Evolutionary conservation across 2,329 filamentous ascomycete genomes (phyloP), one percentile per base, ranked within the genome.

Genomic region (Bipolaris victoriae): DNA sequence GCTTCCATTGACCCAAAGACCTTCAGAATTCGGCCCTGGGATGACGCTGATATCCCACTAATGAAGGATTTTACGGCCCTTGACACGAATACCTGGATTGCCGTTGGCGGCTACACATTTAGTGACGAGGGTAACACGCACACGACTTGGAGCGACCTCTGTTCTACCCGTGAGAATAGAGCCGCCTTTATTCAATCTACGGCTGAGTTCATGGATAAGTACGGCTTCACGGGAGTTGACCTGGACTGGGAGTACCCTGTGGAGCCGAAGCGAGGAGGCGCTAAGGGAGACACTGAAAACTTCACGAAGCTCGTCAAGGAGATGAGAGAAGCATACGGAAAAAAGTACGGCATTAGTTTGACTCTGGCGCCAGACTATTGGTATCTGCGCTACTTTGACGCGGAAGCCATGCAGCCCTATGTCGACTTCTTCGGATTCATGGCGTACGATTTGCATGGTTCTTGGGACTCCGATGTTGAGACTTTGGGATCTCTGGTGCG

Each of bases 211-310:
- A 51, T 79, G 62, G 58, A 63, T 1, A 72, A 65, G 3, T 80
- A 81, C 52, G 75, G 71, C n/a, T 81, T 83, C 49, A 76, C 82
- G 16, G 68, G 69, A 1, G 70, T 79, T 1, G 80, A 83, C 52
- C 55, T 82, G 15, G 80, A 83, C 59, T 83, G 79, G 80, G 79
- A 51, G 13, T 51, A 51, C 31, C 49, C 49, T 24, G 49, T 37
- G n/a, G 39, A 35, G 11, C 18, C 29, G 16, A 77, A 81, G 18
- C 67, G 79, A 1, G 62, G 63, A 10, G 81, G 80, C 1, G 53
- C 39, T 0, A 31, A 62, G 0, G 72, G 65, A 4, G 80, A 82
- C 39, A 55, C 55, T 6, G 49, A 58, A 1, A 73, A 73, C 53
- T 63, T 55, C 22, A 57, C 62, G 1, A 6, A 22, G 0, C 51